phyloP scores from a whole-genome alignment of 306 rosid genomes.

The Dryas drummondii region DNA sequence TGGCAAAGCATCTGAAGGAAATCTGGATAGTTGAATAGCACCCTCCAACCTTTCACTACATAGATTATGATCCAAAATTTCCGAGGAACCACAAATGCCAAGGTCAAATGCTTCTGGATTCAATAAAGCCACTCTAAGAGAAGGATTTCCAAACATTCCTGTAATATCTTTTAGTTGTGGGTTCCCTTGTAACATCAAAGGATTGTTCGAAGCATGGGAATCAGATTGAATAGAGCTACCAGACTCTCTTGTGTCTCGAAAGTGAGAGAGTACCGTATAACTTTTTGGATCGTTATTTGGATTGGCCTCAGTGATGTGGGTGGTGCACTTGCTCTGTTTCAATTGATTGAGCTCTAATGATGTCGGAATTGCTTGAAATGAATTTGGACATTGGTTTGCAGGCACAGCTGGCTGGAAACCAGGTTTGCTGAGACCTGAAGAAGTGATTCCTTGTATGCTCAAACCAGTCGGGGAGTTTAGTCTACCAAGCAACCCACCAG shows the following conservation, averaged over 20 bases:
- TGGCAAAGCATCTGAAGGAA: constrained; percentile 51
- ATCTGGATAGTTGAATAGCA: constrained; percentile 46
- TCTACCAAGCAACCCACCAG: constrained; percentile 44
- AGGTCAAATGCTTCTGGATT: constrained; percentile 40
- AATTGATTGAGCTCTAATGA: constrained; percentile 53
- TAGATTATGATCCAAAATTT: constrained; percentile 49
- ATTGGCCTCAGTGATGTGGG: constrained; percentile 41
- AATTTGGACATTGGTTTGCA: constrained; percentile 45
- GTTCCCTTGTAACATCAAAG: constrained; percentile 51
- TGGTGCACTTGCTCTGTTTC: constrained; percentile 47
- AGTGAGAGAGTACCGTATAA: constrained; percentile 43
- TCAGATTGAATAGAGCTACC: constrained; percentile 35
- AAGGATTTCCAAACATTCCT: constrained; percentile 41
- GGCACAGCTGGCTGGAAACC: constrained; percentile 40
- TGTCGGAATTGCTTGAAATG: constrained; percentile 53
- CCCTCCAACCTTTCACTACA: constrained; percentile 55
- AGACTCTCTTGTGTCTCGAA: constrained; percentile 31
- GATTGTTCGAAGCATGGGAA: constrained; percentile 39
- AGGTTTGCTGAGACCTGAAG: constrained; percentile 42
- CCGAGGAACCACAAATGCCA: constrained; percentile 34
- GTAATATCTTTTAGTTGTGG: constrained; percentile 32
- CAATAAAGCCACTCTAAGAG: constrained; percentile 37
- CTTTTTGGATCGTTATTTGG: constrained; percentile 42
- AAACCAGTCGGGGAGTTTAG: constrained; percentile 50
- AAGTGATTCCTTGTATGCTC: constrained; percentile 46